Base-by-base conservation (phyloP, 139 green algal genomes). In the Chlamydomonas incerta region DNA sequence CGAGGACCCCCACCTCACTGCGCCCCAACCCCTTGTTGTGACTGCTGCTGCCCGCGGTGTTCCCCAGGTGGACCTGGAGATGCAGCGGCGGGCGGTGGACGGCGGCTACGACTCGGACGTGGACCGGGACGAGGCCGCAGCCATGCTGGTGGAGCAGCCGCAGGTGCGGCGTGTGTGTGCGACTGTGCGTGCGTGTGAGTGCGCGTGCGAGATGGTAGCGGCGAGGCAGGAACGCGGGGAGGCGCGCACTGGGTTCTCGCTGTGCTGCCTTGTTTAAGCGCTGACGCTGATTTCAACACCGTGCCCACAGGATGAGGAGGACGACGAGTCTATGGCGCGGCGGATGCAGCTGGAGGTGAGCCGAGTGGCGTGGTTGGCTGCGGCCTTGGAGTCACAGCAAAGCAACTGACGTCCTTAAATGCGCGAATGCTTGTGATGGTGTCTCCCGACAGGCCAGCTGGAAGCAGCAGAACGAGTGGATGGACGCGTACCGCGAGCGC, bases 401-500 rank as follows among this genome's bases (percentile, higher is more conserved):
- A 50, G 41, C 41, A 50, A 50, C 41, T 50, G 41, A 5, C 41
- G 41, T n/a, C n/a, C n/a, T n/a, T n/a, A n/a, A n/a, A n/a, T n/a
- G n/a, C n/a, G n/a, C n/a, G n/a, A 50, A 50, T 50, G 6, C 41
- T 50, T 50, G 8, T 10, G 13, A 10, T 24, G 8, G 55, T 10
- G 55, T 60, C 18, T 60, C 3, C 76, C 13, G 11, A 21, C 80
- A 90, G 89, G 33, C 69, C n/a, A 81, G 67, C 4, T 93, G 90
- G 88, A 35, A 81, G n/a, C 34, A 83, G 31, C 74, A 91, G 55
- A 57, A 93, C 62, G 73, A 69, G 21, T 93, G 90, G 90, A 93
- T 93, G 90, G 88, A 93, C 70, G 73, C 85, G 52, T 93, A 93
- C 82, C 74, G 90, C 14, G 24, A 79, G 55, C 81, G 88, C 14